Base-by-base conservation (phyloP, 257 asterid genomes). In the Ilex aquifolium region DNA sequence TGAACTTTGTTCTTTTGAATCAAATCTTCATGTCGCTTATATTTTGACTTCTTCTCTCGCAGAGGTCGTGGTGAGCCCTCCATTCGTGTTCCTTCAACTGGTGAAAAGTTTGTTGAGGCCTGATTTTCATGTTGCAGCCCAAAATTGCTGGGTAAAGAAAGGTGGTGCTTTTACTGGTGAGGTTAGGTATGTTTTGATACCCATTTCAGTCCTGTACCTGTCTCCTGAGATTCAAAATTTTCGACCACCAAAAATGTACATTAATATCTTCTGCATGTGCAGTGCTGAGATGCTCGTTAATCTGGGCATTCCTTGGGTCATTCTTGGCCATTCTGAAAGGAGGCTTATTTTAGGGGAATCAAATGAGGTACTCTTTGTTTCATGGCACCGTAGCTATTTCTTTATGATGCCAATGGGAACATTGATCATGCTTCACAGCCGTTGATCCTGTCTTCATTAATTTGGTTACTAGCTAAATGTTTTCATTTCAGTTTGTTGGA, bases 121-220 rank as follows among this genome's bases (percentile, higher is more conserved):
- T 51, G 99, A 90, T 44, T 85, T 90, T 85, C 88, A 81, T 53
- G 92, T 90, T 48, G 99, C 99, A 27, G 97, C 99, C 59, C 99
- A 93, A 77, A 93, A 93, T 61, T 93, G 97, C 62, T 90, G 99
- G 99, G 90, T 93, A 46, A 93, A 81, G 92, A 90, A 93, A 67
- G 97, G 99, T 2, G 99, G 99, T 74, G 99, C 99, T 74, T 93
- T 71, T 81, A 93, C 97, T 0, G 99, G 99, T 55, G 99, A 93
- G 76, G 69, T 93, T 75, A 90, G 99, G 97, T 85, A 80, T 13
- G 83, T 56, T 30, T 68, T 32, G n/a, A 54, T 12, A 11, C 13
- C 36, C 9, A 13, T 1, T 36, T 56, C 27, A 30, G 16, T 42
- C 8, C 21, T 16, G 61, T 61, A 46, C 58, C 8, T 36, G 42